These are phyloP conservation scores for Haplosporangium sp. DNA, from an alignment of 371 early-diverging fungal genomes.

Conservation along the genomic window DNA sequence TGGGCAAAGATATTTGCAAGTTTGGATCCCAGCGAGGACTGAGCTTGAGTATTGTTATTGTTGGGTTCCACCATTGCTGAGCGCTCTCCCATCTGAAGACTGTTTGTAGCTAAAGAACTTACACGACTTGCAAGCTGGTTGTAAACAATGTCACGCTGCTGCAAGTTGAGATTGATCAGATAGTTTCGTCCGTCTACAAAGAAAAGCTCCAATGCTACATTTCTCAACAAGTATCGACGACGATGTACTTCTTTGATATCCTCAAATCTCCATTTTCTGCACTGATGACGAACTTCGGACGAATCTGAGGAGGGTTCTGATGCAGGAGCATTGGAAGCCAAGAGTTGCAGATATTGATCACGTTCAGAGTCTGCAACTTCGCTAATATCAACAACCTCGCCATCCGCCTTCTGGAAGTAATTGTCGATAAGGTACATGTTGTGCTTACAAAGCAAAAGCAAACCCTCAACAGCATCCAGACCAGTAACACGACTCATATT, in stretches of 20 bases:
- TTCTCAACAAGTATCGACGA: constrained; percentile 57
- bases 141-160: constrained; percentile 79
- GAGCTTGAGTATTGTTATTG: constrained; percentile 58
- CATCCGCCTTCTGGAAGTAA: constrained; percentile 76
- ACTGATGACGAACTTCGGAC: constrained; percentile 68
- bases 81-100: constrained; percentile 50
- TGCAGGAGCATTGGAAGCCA: constrained; percentile 70
- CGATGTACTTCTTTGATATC: constrained; percentile 81
- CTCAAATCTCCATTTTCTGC: constrained; percentile 72
- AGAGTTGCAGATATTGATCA: constrained; percentile 72
- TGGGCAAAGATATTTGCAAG: constrained; percentile 72
- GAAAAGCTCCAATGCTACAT: constrained; percentile 85
- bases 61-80: constrained; percentile 55
- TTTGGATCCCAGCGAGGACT: constrained; percentile 53
- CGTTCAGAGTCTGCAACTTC: constrained; percentile 78
- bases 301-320: constrained; percentile 59
- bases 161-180: constrained; percentile 71
- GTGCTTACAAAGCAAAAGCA: constrained; percentile 76
- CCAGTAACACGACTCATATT: constrained; percentile 81
- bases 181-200: constrained; percentile 82
- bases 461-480: constrained; percentile 78
- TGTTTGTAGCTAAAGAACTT: constrained; percentile 42
- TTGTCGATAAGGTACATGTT: constrained; percentile 84
- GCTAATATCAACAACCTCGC: constrained; percentile 83
- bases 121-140: constrained; percentile 72